phyloP scores from a whole-genome alignment of 495 filamentous ascomycete genomes.

The Daldinia caldariorum region DNA sequence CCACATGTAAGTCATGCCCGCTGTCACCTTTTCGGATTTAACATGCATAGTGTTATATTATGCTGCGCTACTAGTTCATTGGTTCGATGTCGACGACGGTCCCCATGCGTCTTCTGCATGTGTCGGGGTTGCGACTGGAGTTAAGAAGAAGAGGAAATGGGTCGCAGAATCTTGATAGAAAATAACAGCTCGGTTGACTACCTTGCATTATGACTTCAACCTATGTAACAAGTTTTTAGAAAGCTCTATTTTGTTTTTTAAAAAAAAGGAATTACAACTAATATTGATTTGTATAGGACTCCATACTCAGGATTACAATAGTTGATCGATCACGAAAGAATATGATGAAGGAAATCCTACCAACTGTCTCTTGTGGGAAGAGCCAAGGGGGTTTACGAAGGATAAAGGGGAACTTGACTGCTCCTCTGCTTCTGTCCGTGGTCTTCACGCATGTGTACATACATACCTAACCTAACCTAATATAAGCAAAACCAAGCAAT shows the following conservation, averaged over 20 bases:
- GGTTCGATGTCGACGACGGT: not conserved
- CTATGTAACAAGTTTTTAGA: no score
- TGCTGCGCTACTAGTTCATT: not conserved
- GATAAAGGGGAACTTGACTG: not conserved
- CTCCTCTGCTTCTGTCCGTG: not conserved
- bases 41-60: not conserved
- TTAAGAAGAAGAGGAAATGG: not conserved
- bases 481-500: not conserved
- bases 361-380: not conserved
- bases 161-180: not conserved
- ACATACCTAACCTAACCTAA: no score
- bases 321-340: not conserved
- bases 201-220: no score
- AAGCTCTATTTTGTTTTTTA: no score
- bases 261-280: no score
- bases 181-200: not conserved
- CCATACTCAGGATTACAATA: not conserved
- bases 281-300: not conserved
- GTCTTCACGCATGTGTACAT: not conserved
- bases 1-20: not conserved
- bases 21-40: not conserved
- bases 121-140: not conserved
- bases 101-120: constrained; percentile 1
- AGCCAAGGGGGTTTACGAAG: not conserved
- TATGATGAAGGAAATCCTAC: not conserved